phyloP scores from a whole-genome alignment of 768 basidiomycete species.

The Lactifluus pinguis region DNA sequence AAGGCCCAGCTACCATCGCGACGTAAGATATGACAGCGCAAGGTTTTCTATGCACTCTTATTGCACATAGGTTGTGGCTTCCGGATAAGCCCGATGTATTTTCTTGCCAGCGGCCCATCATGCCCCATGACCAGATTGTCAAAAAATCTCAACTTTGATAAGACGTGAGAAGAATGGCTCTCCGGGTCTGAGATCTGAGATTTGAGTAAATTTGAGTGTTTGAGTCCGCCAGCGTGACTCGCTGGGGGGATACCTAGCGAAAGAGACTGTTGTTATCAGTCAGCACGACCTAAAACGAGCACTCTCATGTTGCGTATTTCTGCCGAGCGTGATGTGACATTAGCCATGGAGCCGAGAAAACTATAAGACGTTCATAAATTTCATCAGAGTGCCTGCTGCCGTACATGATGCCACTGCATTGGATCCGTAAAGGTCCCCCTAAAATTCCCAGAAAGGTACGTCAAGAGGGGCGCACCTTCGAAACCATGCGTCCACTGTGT shows the following conservation, averaged over 20 bases:
- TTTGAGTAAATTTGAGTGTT: no score
- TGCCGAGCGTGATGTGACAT: background rate
- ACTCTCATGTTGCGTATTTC: background rate
- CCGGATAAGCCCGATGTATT: background rate
- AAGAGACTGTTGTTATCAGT: background rate
- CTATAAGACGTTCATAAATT: background rate
- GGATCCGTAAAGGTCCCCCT: background rate
- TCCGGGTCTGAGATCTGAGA: no score
- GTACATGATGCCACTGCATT: background rate
- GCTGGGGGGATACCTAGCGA: no score
- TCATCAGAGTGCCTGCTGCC: background rate
- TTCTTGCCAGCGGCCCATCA: background rate
- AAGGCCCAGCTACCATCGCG: background rate
- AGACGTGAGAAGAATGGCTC: background rate
- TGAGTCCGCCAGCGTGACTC: no score
- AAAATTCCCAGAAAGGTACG: background rate
- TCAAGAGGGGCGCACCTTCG: background rate
- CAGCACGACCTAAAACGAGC: background rate
- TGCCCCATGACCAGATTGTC: background rate
- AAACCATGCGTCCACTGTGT: background rate
- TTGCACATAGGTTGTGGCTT: background rate
- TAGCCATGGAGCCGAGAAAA: background rate
- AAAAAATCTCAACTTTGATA: background rate
- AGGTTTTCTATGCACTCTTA: background rate
- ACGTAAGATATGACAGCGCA: background rate